Conservation (phyloP, 768 basidiomycete species). For the Trametes gibbosa region DNA sequence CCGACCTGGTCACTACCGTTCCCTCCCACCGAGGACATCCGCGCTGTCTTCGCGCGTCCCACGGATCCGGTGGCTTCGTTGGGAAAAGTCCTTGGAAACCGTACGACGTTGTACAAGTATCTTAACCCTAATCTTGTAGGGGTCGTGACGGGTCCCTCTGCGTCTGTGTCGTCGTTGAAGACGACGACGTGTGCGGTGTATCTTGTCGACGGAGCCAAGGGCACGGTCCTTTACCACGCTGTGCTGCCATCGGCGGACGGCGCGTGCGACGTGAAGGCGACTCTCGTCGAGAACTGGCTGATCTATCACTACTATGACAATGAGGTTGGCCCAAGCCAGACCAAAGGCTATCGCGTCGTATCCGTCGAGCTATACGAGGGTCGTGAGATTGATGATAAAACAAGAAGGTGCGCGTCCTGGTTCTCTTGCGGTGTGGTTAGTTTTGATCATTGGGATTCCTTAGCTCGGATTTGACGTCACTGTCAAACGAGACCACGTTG, state of each 20-base stretch:
- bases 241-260: conserved; percentile 45
- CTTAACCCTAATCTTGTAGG: conserved; percentile 79
- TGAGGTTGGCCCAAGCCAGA: conserved; percentile 42
- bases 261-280: conserved; percentile 63
- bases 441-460: not conserved
- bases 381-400: conserved; percentile 60
- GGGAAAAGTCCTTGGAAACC: conserved; percentile 84
- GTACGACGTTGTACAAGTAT: conserved; percentile 91
- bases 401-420: conserved; percentile 52
- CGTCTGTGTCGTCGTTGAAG: conserved; percentile 16
- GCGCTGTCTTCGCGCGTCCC: conserved; percentile 45
- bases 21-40: conserved; percentile 55
- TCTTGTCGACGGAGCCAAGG: conserved; percentile 78
- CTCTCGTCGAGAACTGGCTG: conserved; percentile 88
- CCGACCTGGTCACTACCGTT: conserved; percentile 67
- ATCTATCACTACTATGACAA: conserved; percentile 84
- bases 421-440: not conserved
- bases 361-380: conserved; percentile 92
- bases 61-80: conserved; percentile 63
- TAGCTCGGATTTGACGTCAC: conserved; percentile 55
- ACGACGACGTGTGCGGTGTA: conserved; percentile 57
- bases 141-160: conserved; percentile 51
- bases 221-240: conserved; percentile 68
- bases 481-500: conserved; percentile 50
- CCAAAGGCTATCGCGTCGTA: conserved; percentile 72